A percentile compares a stretch with the other conserved stretches of the same genome.
Conservation (phyloP, 31 red algal species). For the Porphyra umbilicalis region DNA sequence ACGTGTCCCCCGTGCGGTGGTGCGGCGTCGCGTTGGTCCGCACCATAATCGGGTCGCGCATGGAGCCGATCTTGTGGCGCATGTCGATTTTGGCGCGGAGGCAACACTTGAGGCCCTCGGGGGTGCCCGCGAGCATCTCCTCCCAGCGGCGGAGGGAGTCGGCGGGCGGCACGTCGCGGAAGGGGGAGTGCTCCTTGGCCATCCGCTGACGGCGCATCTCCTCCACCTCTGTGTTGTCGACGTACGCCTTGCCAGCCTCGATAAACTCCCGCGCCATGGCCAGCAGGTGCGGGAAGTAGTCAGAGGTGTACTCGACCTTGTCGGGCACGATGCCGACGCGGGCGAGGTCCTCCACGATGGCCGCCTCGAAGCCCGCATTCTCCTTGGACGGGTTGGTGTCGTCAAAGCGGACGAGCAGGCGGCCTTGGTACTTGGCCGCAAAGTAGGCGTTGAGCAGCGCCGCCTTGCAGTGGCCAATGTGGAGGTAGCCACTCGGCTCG, state of each 20-base stretch:
- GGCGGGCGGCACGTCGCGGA: slow-evolving; percentile 59
- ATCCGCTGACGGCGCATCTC: slow-evolving; percentile 89
- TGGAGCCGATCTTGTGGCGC: slow-evolving; percentile 75
- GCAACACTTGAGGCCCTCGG: slow-evolving; percentile 60
- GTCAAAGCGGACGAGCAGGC: slow-evolving; percentile 93
- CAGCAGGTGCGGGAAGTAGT: slow-evolving; percentile 85
- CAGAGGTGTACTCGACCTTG: slow-evolving; percentile 82
- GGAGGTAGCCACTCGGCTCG: slow-evolving; percentile 97
- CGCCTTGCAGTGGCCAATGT: slow-evolving; percentile 98
- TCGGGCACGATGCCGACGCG: slow-evolving; percentile 79
- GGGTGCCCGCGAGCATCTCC: slow-evolving; percentile 80
- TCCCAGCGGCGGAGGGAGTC: slow-evolving; percentile 85
- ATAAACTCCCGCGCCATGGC: slow-evolving; percentile 74
- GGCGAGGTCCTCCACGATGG: slow-evolving; percentile 71
- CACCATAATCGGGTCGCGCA: slow-evolving; percentile 97
- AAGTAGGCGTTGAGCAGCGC: slow-evolving; percentile 94
- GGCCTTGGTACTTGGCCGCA: slow-evolving; percentile 63
- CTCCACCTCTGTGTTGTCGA: slow-evolving; percentile 74
- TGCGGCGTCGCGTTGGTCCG: slow-evolving; percentile 61
- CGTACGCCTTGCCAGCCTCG: slow-evolving; percentile 88
- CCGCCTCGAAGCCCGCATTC: slow-evolving; percentile 87
- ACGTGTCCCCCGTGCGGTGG: slow-evolving; percentile 74
- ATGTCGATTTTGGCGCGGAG: slow-evolving; percentile 98
- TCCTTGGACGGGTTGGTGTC: slow-evolving; percentile 97
- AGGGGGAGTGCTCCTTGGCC: slow-evolving; percentile 67